Conservation (phyloP, 2,329 filamentous ascomycete species). For the Pseudogymnoascus destructans region DNA sequence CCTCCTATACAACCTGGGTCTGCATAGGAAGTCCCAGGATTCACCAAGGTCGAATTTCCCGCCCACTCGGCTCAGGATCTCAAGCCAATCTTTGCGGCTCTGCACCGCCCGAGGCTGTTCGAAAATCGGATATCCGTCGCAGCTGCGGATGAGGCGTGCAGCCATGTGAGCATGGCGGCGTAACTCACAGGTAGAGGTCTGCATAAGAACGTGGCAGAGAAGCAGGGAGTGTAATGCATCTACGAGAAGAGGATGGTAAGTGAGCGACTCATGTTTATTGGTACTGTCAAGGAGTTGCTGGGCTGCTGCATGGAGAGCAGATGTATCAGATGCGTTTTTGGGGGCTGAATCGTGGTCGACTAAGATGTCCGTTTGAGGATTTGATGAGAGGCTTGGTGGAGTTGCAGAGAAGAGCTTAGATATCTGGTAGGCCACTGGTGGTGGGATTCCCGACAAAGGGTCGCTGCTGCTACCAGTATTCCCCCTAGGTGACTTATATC, state of each 20-base stretch:
- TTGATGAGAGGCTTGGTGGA: constrained; percentile 54
- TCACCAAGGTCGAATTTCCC: constrained; percentile 56
- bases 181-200: constrained; percentile 66
- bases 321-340: constrained; percentile 23
- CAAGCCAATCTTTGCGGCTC: constrained; percentile 67
- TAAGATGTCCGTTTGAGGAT: constrained; percentile 35
- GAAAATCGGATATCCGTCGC: constrained; percentile 71
- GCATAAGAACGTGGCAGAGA: constrained; percentile 64
- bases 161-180: constrained; percentile 72
- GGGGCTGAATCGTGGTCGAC: constrained; percentile 8
- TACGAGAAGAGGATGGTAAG: constrained; percentile 67
- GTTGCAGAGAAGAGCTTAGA: constrained; percentile 59
- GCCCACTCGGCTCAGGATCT: constrained; percentile 52
- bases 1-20: constrained; percentile 27
- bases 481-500: constrained; percentile 31
- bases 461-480: constrained; percentile 21
- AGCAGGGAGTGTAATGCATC: constrained; percentile 69
- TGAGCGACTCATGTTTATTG: constrained; percentile 50
- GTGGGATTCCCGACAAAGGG: constrained; percentile 29
- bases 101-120: constrained; percentile 52
- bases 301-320: constrained; percentile 22
- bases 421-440: constrained; percentile 37
- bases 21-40: constrained; percentile 60
- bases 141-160: constrained; percentile 58
- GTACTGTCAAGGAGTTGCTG: constrained; percentile 28